Conservation (phyloP, 805 yeast species). For the Osmozyma mogii region DNA sequence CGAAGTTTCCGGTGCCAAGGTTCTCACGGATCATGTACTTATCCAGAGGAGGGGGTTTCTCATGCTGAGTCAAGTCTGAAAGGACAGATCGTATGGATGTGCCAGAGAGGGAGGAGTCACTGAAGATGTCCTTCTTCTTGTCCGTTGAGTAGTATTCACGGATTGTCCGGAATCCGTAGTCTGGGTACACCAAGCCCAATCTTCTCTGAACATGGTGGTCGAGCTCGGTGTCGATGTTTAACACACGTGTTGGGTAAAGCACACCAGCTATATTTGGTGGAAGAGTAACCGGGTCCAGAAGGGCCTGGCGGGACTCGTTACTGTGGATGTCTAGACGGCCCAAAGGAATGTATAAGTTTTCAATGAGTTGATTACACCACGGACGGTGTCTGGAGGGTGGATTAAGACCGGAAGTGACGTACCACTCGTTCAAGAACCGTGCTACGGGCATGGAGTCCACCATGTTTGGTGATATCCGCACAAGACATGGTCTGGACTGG, state of each 20-base stretch:
- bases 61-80: constrained; percentile 5
- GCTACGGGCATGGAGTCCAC: constrained; percentile 14
- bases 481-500: constrained; percentile 10
- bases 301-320: constrained; percentile 1
- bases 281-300: constrained; percentile 15
- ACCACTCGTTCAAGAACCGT: constrained; percentile 29
- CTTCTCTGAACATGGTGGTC: constrained; percentile 8
- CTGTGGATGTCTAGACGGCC: constrained; percentile 2
- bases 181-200: constrained; percentile 16
- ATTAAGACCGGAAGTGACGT: constrained; percentile 19
- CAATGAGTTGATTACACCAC: constrained; percentile 11
- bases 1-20: constrained; percentile 7
- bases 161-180: constrained; percentile 12
- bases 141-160: constrained; percentile 8
- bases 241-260: constrained; percentile 19
- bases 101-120: neutral
- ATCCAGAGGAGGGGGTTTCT: neutral
- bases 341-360: constrained; percentile 7
- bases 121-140: constrained; percentile 2
- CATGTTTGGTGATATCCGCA: constrained; percentile 20
- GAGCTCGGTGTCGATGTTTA: constrained; percentile 6
- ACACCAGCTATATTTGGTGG: constrained; percentile 21
- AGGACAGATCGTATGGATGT: constrained; percentile 5
- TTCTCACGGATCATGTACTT: constrained; percentile 2
- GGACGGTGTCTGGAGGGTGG: constrained; percentile 11